Percentiles rank a stretch among this genome's conserved stretches.
These are phyloP conservation scores for Trichoderma erinaceum DNA, from an alignment of 495 filamentous ascomycete species.

Conservation along the genomic window DNA sequence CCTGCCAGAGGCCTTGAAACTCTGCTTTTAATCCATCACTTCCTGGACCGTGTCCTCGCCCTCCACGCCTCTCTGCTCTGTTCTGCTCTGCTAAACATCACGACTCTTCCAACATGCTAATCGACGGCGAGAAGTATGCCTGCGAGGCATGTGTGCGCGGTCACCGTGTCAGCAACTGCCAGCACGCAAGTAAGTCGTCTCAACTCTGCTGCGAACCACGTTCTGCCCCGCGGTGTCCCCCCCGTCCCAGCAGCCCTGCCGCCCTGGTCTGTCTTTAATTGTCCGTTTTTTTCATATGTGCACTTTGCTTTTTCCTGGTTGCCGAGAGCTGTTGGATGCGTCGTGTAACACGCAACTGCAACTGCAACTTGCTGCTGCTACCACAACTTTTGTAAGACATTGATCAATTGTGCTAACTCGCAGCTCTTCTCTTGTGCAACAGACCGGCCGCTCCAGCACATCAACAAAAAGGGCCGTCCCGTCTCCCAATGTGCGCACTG, in stretches of 20 bases:
- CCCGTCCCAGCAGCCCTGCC: neutral
- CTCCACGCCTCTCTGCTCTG: neutral
- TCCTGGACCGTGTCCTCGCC: neutral
- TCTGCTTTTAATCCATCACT: constrained; percentile 4
- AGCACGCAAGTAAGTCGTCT: constrained; percentile 69
- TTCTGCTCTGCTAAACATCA: neutral
- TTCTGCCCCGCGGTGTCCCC: neutral
- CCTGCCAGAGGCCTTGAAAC: constrained; percentile 6
- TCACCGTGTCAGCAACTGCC: constrained; percentile 90
- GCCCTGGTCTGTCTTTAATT: neutral
- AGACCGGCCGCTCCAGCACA: constrained; percentile 92
- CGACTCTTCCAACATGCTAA: constrained; percentile 57
- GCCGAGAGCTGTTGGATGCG: neutral
- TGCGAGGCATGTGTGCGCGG: constrained; percentile 93
- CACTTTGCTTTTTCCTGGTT: neutral
- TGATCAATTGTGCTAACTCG: constrained; percentile 22
- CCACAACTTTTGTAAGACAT: constrained; percentile 4
- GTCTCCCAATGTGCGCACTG: constrained; percentile 98
- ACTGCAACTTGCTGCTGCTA: neutral
- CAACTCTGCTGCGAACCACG: constrained; percentile 22
- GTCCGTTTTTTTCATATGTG: neutral
- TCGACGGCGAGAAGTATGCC: constrained; percentile 83
- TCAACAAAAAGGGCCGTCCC: constrained; percentile 97
- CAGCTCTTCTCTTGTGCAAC: constrained; percentile 28
- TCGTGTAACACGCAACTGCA: neutral